Evolutionary conservation across 257 asterid species (phyloP).

Genomic region (Solanum chmielewskii): DNA sequence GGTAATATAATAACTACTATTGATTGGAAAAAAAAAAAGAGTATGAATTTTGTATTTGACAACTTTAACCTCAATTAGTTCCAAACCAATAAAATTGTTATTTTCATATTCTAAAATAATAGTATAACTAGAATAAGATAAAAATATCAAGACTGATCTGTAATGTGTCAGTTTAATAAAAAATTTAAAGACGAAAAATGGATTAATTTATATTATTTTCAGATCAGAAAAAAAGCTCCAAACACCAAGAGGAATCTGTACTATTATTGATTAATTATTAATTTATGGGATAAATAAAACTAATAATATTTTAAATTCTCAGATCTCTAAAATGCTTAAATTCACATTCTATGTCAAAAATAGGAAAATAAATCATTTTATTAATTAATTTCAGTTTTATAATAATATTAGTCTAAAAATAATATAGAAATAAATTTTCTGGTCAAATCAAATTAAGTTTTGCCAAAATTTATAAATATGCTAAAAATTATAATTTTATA

Average conservation of each 20-base stretch:
- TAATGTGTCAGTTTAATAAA: not conserved
- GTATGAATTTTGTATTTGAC: not conserved
- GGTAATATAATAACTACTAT: not conserved
- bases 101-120: not conserved
- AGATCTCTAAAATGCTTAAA: not conserved
- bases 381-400: not conserved
- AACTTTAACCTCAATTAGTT: not conserved
- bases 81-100: not conserved
- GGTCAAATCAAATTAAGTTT: not conserved
- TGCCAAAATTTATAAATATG: not conserved
- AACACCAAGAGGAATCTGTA: not conserved
- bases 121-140: not conserved
- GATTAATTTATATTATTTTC: not conserved
- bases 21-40: not conserved
- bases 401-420: no score
- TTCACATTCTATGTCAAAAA: not conserved
- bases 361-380: not conserved
- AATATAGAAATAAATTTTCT: not conserved
- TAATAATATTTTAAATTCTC: not conserved
- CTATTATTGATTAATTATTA: not conserved
- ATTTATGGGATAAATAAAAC: not conserved
- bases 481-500: no score
- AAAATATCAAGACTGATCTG: not conserved
- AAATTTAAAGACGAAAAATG: not conserved
- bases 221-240: not conserved